Evolutionary conservation across 306 rosid genomes (phyloP).

Genomic region (Medicago arabica): DNA sequence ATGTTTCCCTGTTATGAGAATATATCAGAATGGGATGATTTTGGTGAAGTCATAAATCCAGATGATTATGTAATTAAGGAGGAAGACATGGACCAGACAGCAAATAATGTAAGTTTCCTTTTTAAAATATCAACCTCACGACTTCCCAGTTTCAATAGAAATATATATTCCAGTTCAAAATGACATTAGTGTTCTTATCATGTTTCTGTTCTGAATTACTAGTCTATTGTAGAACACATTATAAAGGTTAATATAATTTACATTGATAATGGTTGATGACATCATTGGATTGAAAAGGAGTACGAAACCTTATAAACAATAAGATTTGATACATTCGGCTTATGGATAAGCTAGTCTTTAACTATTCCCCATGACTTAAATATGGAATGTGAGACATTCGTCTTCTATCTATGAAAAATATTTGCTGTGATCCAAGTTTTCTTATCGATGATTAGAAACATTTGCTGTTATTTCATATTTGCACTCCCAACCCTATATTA

Average conservation of each 20-base stretch:
- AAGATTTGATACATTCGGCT: not conserved
- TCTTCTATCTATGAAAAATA: conserved; percentile 14
- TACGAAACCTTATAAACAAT: conserved; percentile 7
- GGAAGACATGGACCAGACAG: conserved; percentile 82
- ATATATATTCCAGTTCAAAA: not conserved
- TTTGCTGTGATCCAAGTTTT: conserved; percentile 20
- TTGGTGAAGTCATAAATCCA: conserved; percentile 98
- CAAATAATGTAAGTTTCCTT: conserved; percentile 63
- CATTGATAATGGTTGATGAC: conserved; percentile 1
- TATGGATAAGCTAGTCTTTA: conserved; percentile 15
- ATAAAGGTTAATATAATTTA: not conserved
- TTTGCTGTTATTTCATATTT: conserved; percentile 20
- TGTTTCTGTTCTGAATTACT: conserved; percentile 23
- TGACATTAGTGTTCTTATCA: conserved; percentile 2
- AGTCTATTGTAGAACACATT: not conserved
- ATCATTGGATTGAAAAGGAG: conserved; percentile 27
- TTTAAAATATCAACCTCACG: conserved; percentile 31
- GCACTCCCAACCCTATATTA: conserved; percentile 30
- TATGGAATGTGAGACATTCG: conserved; percentile 1
- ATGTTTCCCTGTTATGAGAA: conserved; percentile 89
- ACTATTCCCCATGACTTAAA: not conserved
- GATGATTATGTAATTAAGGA: conserved; percentile 96
- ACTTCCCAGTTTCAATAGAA: not conserved
- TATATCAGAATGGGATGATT: conserved; percentile 89
- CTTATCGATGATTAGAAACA: conserved; percentile 7